A percentile compares a stretch with the other conserved stretches of the same genome.
Evolutionary conservation across 495 filamentous ascomycete genomes (phyloP).

Genomic region (Podospora conica): DNA sequence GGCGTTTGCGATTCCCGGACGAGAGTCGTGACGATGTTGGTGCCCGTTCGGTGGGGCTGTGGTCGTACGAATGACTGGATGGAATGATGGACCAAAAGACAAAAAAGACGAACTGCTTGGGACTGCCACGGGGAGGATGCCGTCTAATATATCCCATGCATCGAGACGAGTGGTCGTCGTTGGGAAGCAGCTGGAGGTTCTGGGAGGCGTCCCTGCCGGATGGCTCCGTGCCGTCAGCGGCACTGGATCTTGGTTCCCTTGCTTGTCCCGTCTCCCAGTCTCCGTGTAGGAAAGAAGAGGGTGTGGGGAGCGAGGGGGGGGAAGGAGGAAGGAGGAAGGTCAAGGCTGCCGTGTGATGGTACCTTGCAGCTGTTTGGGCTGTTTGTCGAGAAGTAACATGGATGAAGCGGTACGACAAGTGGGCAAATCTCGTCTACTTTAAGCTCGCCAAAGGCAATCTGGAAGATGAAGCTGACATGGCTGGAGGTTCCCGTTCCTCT

Average conservation of each 20-base stretch:
- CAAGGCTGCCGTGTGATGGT: conserved; percentile 9
- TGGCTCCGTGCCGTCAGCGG: neutral
- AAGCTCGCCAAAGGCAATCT: neutral
- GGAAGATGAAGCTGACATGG: conserved; percentile 6
- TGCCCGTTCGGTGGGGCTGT: neutral
- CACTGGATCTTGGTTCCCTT: neutral
- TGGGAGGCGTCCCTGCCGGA: neutral
- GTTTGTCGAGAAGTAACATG: conserved; percentile 1
- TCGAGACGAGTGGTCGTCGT: neutral
- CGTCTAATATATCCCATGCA: neutral
- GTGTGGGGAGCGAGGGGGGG: neutral
- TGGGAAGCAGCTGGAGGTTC: neutral
- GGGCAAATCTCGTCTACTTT: conserved; percentile 4
- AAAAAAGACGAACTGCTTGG: neutral
- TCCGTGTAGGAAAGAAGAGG: neutral
- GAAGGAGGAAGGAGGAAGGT: neutral
- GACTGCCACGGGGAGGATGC: neutral
- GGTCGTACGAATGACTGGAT: neutral
- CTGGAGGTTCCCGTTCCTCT: neutral
- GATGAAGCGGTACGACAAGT: conserved; percentile 9
- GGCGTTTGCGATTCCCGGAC: neutral
- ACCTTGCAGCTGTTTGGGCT: conserved; percentile 15
- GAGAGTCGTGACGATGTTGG: neutral
- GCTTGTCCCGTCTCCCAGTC: neutral
- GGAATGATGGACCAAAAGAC: neutral